Base-by-base conservation (phyloP, 2,329 filamentous ascomycete species). In the Ophiobolus disseminans region DNA sequence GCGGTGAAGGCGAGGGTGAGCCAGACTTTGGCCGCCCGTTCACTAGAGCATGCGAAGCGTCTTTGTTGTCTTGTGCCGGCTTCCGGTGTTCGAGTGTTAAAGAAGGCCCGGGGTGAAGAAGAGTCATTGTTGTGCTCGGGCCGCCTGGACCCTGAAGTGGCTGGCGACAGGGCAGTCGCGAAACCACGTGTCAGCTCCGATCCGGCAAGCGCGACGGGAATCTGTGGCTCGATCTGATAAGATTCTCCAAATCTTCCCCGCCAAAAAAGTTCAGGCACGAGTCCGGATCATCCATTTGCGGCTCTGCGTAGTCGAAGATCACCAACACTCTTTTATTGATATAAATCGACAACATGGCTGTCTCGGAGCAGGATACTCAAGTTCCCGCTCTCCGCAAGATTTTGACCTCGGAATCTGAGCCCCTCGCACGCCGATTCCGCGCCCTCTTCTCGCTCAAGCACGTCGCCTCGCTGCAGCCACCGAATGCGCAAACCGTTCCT, bases 391-490 rank as follows among this genome's bases (percentile, higher is more conserved):
- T 95, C 42, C 87, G 91, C 68, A 82, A 88, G 66, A 89, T 87
- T 50, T 85, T 99, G 51, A 87, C 83, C 64, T 88, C 89, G 39
- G 94, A 97, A 78, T 77, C 82, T 11, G 88, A 89, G 54, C 86
- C 92, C 36, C 88, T 99, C 45, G 88, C 92, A 30, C 82, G 90
- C 57, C 91, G 94, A 57, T 99, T 97, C 77, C 91, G 94, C 65
- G 93, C 94, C 34, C 89, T 99, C 63, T 99, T 99, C 80, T 97
- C 93, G 14, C 86, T 99, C 52, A 99, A 99, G 79, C 90, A 97
- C 73, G 80, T 97, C 52, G 93, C 94, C 38, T 86, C 84, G 49
- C 83, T 86, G 57, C 73, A 81, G 28, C 82, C 83, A 8, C 75
- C 82, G 1, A 83, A 79, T 21, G 73, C 78, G 32, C 76, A 85